Evolutionary conservation across 306 rosid species (phyloP).

Genomic region (Macrotyloma uniflorum): DNA sequence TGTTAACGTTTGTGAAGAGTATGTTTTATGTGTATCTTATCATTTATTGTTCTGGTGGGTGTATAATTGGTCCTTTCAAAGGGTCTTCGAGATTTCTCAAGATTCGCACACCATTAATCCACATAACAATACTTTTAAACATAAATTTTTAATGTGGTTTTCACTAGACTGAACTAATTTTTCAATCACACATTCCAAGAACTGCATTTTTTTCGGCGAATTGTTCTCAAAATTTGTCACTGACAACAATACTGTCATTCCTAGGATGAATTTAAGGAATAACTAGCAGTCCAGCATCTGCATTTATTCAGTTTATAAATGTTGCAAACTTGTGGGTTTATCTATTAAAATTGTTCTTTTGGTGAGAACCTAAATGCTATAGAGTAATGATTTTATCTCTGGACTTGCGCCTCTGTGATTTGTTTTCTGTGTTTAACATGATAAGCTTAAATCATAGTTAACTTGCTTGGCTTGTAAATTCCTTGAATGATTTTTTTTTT

Average conservation of each 20-base stretch:
- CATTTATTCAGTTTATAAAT: background rate
- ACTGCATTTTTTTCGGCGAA: background rate
- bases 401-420: background rate
- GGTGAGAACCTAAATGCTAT: background rate
- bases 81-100: background rate
- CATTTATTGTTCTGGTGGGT: background rate
- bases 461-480: background rate
- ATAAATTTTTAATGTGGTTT: background rate
- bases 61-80: background rate
- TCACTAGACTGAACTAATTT: background rate
- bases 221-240: background rate
- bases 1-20: background rate
- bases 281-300: background rate
- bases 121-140: background rate
- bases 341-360: background rate
- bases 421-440: background rate
- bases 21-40: background rate
- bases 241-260: background rate
- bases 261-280: background rate
- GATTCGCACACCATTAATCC: background rate
- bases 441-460: background rate
- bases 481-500: constrained; percentile 9
- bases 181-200: background rate
- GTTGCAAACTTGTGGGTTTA: background rate
- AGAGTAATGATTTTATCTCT: background rate